Base-by-base conservation (phyloP, 768 basidiomycete genomes). In the Lentinula sp. region DNA sequence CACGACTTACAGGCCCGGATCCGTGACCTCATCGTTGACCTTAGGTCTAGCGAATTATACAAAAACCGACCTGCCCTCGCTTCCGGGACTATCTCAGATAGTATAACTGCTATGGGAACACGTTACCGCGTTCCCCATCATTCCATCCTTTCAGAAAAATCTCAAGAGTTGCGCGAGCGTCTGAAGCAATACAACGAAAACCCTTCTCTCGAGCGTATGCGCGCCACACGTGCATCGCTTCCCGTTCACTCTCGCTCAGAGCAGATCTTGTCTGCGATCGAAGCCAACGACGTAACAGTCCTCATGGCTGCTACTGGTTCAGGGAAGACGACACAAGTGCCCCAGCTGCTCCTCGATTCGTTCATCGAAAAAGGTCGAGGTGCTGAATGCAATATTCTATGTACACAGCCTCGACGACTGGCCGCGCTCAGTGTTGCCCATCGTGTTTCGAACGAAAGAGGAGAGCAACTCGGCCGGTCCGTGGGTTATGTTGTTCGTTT, bases 401-500 rank as follows among this genome's bases (percentile, higher is more conserved):
- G 94, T 69, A 97, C 95, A 0, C 95, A 98, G 68, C 95, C 95
- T 15, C 85, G 95, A 62, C 85, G 95, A 57, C 78, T 97, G 50
- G 94, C 95, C 8, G 94, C 95, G 28, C 88, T 95, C 69, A 91
- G 89, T 65, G 91, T 97, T 35, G 94, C 95, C 0, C 82, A 92
- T 66, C 93, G 95, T 57, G 91, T 97, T 2, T 87, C 95, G 13
- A 90, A 87, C 66, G 95, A 98, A 73, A 80, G 95, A 58, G 91
- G 88, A 2, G 87, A 95, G 70, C 56, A 65, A 0, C 62, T 89
- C 4, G 95, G 95, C 9, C 72, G 71, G 33, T 83, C 86, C 8
- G 82, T 98, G 46, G 95, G 95, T 2, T 97, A 96, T 70, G 91
- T 93, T 68, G 93, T 97, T 49, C 87, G 95, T 20, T 96, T 97